Evolutionary conservation across 208 protist genomes (phyloP).

Genomic region (Wallacemonas sp.): DNA sequence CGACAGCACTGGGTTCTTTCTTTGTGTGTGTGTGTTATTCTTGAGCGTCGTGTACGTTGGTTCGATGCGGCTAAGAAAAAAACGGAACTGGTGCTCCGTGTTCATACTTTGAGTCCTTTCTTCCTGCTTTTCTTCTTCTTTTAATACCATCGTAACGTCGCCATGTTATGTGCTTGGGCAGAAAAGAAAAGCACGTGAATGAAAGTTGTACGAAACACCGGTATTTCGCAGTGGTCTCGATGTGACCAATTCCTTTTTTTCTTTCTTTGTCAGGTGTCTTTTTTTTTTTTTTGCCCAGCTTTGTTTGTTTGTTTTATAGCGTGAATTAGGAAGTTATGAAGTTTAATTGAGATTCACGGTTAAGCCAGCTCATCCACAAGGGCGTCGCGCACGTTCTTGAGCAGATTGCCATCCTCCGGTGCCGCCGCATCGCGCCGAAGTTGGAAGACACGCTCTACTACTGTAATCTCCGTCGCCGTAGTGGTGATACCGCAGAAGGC

Average conservation of each 20-base stretch:
- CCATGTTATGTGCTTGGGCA: too few species aligned
- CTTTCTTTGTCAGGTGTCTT: neutral
- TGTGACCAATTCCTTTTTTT: neutral
- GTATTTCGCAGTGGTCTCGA: neutral
- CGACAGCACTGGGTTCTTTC: neutral
- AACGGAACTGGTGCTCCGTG: too few species aligned
- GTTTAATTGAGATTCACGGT: neutral
- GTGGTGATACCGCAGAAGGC: conserved; percentile 99
- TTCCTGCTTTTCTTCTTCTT: too few species aligned
- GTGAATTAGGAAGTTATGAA: neutral
- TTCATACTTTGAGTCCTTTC: too few species aligned
- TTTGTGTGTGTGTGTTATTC: conserved; percentile 10
- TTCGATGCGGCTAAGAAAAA: too few species aligned
- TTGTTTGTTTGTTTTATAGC: neutral
- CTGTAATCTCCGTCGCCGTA: conserved; percentile 98
- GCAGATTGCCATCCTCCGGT: conserved; percentile 67
- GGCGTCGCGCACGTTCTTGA: conserved; percentile 84
- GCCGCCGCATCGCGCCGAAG: conserved; percentile 77
- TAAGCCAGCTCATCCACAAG: conserved; percentile 91
- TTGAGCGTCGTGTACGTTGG: too few species aligned
- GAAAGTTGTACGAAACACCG: too few species aligned
- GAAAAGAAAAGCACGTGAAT: too few species aligned
- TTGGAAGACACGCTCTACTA: conserved; percentile 99
- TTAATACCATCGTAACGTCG: too few species aligned
- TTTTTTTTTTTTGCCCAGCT: neutral